Evolutionary conservation across 129 eudicot species (phyloP), one percentile per base, ranked within the genome.

Genomic region (Flaveria trinervia): DNA sequence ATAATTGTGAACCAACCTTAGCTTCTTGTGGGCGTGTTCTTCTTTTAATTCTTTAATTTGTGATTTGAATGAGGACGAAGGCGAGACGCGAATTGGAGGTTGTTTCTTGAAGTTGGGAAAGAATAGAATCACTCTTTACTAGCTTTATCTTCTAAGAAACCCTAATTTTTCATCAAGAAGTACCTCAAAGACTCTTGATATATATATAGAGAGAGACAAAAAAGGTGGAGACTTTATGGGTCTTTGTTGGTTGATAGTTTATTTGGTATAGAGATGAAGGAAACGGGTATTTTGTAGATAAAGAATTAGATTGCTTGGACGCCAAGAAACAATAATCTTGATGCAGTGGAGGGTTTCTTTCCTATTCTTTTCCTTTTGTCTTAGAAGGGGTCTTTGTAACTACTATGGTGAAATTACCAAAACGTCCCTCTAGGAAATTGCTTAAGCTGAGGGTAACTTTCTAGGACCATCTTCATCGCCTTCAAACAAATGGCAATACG

Each of bases 301-400:
- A 66, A 75, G 65, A 87, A 45, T 12, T 50, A 62, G 93, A 86
- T 93, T 90, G 97, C 98, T 93, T 93, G 96, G 97, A 90, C 89
- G 96, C 84, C 91, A 93, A 93, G 98, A 68, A 45, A 72, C 57
- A 73, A 73, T 76, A 56, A 72, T 78, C 62, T 28, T 71, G 52
- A 80, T 76, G 75, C 59, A 51, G 70, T 67, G 73, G 68, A 39
- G 30, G 80, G 50, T 74, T 55, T 48, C 75, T 68, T 65, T 66
- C 79, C 62, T 54, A 62, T 72, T 26, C 67, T 66, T 73, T 73
- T 80, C 70, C 69, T 67, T 65, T 73, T 45, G 75, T 67, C 55
- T 80, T 80, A 48, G 80, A 80, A 68, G 70, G 28, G 71, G 65
- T 74, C 84, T 74, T 74, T 67, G 76, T 70, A 80, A 80, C 84